Percentiles rank a stretch among this genome's conserved stretches.
Evolutionary conservation across 352 stramenopile species (phyloP).

Genomic region (Globisporangium apiculatum): DNA sequence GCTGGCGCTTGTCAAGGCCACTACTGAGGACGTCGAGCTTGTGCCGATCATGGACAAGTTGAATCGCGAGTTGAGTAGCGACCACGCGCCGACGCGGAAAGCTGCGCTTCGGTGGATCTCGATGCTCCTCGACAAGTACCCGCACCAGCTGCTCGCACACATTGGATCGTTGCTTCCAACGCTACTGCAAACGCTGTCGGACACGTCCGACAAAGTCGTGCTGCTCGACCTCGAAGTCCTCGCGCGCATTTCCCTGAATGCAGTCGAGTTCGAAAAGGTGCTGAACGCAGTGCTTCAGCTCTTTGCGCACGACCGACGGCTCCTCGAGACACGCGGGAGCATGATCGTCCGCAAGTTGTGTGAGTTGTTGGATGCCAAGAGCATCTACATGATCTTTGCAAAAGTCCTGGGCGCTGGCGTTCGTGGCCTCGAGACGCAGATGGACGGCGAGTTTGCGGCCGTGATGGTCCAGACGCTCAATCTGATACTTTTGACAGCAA

Average conservation of each 20-base stretch:
- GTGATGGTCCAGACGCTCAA: conserved; percentile 99
- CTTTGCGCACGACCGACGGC: conserved; percentile 84
- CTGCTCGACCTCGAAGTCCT: conserved; percentile 95
- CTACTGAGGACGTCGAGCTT: conserved; percentile 86
- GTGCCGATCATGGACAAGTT: conserved; percentile 93
- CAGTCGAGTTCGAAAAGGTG: conserved; percentile 89
- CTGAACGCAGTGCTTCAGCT: conserved; percentile 94
- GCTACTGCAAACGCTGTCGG: conserved; percentile 94
- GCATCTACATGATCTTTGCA: conserved; percentile 97
- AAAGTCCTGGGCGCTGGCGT: conserved; percentile 87
- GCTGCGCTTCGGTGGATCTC: conserved; percentile 94
- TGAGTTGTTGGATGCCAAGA: conserved; percentile 95
- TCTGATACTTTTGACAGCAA: conserved; percentile 97
- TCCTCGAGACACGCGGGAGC: conserved; percentile 93
- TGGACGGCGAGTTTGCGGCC: conserved; percentile 93
- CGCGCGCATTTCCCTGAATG: conserved; percentile 91
- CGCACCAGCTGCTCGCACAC: conserved; percentile 89
- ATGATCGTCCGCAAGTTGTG: conserved; percentile 98
- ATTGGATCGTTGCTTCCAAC: conserved; percentile 92
- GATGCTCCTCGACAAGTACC: conserved; percentile 97
- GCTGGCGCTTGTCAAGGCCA: conserved; percentile 92
- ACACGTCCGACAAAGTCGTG: conserved; percentile 95
- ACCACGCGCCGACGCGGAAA: conserved; percentile 97
- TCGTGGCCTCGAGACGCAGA: conserved; percentile 31
- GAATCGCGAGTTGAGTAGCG: conserved; percentile 90